Evolutionary conservation across 106 monocot genomes (phyloP).

Genomic region (Vanilla planifolia): DNA sequence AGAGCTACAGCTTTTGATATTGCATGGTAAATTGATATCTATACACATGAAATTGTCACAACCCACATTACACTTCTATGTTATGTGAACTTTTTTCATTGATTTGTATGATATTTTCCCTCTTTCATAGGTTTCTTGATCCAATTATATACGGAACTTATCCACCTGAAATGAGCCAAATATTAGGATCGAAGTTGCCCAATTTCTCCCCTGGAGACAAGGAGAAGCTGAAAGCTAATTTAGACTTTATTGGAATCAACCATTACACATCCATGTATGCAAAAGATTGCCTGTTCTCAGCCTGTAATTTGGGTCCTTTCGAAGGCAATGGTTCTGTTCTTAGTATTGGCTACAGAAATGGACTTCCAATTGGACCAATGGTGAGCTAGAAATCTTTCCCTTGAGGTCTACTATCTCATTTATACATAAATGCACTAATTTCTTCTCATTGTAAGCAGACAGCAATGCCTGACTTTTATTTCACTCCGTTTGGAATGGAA

Average conservation of each 20-base stretch:
- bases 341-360: slow-evolving; percentile 23
- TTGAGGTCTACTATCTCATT: background rate
- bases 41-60: background rate
- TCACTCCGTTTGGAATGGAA: slow-evolving; percentile 40
- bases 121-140: slow-evolving; percentile 19
- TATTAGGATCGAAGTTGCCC: slow-evolving; percentile 31
- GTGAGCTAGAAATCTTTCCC: slow-evolving; percentile 9
- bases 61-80: too few species aligned
- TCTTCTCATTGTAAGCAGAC: slow-evolving; percentile 29
- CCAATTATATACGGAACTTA: slow-evolving; percentile 42
- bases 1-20: slow-evolving; percentile 22
- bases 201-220: slow-evolving; percentile 21
- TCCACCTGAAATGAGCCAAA: slow-evolving; percentile 32
- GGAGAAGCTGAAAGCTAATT: slow-evolving; percentile 14
- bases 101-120: background rate
- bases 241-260: slow-evolving; percentile 51
- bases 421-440: background rate
- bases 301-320: slow-evolving; percentile 7
- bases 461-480: slow-evolving; percentile 23
- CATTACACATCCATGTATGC: slow-evolving; percentile 46
- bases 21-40: slow-evolving; percentile 24
- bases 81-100: background rate
- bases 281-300: slow-evolving; percentile 38
- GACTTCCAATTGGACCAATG: slow-evolving; percentile 35
- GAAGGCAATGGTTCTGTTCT: slow-evolving; percentile 10